Evolutionary conservation across 768 basidiomycete species (phyloP), one percentile per base, ranked within the genome.

Genomic region (Hericium rajendrae): DNA sequence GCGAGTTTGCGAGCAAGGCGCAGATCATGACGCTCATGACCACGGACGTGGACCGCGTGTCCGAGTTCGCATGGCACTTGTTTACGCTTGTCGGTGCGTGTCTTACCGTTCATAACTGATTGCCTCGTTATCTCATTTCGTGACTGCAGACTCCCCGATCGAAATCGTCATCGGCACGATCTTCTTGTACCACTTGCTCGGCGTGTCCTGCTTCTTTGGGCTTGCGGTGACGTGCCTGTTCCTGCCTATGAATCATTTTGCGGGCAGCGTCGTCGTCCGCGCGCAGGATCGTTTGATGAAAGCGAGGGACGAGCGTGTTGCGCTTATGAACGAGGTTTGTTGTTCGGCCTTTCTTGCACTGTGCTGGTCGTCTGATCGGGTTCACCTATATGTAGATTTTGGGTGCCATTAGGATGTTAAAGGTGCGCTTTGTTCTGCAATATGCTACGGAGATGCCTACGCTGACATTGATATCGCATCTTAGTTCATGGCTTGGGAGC

Each of bases 11-110:
- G 26, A 78, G 76, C 57, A 82, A 82, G 64, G 74, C 76, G n/a
- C 80, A 95, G 72, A 84, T 97, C 64, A 94, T 95, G 92, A 94
- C 90, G 2, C 79, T 95, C 28, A 94, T 95, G 89, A 94, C 93
- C 6, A 93, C 91, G 5, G 93, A 97, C 62, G 91, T 94, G 28
- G 91, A 94, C 68, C 80, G 93, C 55, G 85, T 94, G 60, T 83
- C 86, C 68, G 90, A 94, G 53, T 90, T 94, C 65, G 72, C 83
- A 1, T 88, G 83, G 83, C 86, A 91, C 67, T 62, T 86, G 53
- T 91, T 88, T 66, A 74, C 85, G 1, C 77, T 91, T 40, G 76
- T 91, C 55, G 86, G 87, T 85, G 60, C 51, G 79, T 65, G 20
- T 9, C 37, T 10, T 41, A 18, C 18, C 6, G 46, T 49, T 28